Evolutionary conservation across 2,329 filamentous ascomycete species (phyloP), one percentile per base, ranked within the genome.

Genomic region (Ilyonectria robusta): DNA sequence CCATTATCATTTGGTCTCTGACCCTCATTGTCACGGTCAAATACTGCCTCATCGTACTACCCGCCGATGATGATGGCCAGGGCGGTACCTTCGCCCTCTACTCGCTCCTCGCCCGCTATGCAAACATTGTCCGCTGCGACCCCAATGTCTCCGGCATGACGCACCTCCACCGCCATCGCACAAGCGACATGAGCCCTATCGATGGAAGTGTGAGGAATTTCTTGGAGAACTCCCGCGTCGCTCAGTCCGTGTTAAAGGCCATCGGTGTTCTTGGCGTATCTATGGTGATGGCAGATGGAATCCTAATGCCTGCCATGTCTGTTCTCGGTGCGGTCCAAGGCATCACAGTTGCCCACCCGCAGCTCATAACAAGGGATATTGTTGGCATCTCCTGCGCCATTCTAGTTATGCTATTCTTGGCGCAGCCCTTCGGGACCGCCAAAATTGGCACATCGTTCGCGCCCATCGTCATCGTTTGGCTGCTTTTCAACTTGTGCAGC

Each of bases 61-160:
- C 82, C 37, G 91, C 91, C 59, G 91, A 93, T 76, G 90, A 93
- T 68, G 90, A 93, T 75, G 91, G 91, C 50, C 90, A 93, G 74
- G 91, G 91, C 31, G 91, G 91, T 33, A 92, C 90, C 0, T 93
- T 93, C 77, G 88, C 87, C 31, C 85, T 90, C 29, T 92, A 92
- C 77, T 89, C 88, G 4, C 79, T 93, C 15, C 84, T 93, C 1
- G 86, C 89, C 5, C 83, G 89, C 71, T 75, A 88, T 83, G 85
- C 86, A 59, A 85, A 90, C 69, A 91, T 93, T 65, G 84, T 87
- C 15, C 84, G 86, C 54, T 81, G 84, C 13, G 90, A 92, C 69
- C 89, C 90, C 3, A 85, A 85, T 23, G 23, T 23, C 23, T 23
- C 23, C 23, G 23, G 23, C 23, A 4, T 23, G 23, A 23, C 4